A percentile compares a stretch with the other conserved stretches of the same genome.
Evolutionary conservation across 352 stramenopile genomes (phyloP).

Genomic region (Pythium myriotylum): DNA sequence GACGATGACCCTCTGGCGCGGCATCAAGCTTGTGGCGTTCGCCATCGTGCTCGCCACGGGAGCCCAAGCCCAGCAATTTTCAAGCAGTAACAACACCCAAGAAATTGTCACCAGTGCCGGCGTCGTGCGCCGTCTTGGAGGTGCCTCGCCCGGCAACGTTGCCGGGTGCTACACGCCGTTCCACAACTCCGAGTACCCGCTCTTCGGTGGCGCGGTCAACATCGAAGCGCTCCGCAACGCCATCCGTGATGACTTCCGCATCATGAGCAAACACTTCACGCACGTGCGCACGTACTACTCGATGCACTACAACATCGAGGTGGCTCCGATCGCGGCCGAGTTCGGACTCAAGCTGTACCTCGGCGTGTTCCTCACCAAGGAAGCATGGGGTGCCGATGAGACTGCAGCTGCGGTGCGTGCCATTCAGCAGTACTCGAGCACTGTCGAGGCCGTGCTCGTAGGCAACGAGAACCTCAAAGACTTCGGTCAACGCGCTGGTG

Average conservation of each 20-base stretch:
- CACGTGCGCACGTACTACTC: slow-evolving; percentile 69
- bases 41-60: background rate
- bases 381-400: slow-evolving; percentile 45
- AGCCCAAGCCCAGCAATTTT: background rate
- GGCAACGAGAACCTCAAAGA: slow-evolving; percentile 43
- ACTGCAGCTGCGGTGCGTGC: slow-evolving; percentile 42
- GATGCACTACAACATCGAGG: slow-evolving; percentile 47
- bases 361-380: slow-evolving; percentile 50
- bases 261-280: slow-evolving; percentile 47
- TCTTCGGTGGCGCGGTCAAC: slow-evolving; percentile 28
- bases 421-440: slow-evolving; percentile 45
- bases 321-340: slow-evolving; percentile 45
- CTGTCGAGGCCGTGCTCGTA: slow-evolving; percentile 49
- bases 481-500: slow-evolving; percentile 9
- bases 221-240: slow-evolving; percentile 8
- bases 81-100: background rate
- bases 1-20: background rate
- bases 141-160: slow-evolving; percentile 28
- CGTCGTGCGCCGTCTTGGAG: slow-evolving; percentile 13
- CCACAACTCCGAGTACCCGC: slow-evolving; percentile 54
- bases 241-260: slow-evolving; percentile 45
- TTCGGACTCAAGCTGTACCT: slow-evolving; percentile 59
- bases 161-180: slow-evolving; percentile 57
- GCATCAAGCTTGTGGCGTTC: background rate
- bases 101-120: background rate